Evolutionary conservation across 2,329 filamentous ascomycete genomes (phyloP), one percentile per base, ranked within the genome.

Genomic region (Fusarium sp.): DNA sequence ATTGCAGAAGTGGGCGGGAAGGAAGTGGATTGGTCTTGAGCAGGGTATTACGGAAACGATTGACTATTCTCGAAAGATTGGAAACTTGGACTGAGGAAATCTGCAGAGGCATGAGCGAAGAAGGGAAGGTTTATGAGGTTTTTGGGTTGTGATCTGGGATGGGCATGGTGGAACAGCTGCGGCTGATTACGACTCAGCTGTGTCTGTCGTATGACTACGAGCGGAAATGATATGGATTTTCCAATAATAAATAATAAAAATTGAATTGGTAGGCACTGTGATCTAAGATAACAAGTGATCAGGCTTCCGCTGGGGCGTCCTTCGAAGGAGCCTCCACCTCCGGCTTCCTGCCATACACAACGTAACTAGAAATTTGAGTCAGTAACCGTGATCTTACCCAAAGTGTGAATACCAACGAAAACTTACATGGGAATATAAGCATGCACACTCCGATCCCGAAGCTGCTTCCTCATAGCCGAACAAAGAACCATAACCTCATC

Each of bases 1-100:
- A 8, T 25, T 74, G 6, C 40, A 50, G 20, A 74, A 74, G 8
- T 74, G 72, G 72, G 72, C 72, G 7, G 72, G 63, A 1, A 58
- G 72, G 6, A 46, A 70, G 0, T 73, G 72, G 70, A 67, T 71
- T 0, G 29, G 25, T 2, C 34, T 74, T 3, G 59, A 73, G 16
- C 62, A 34, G 4, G 49, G 47, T 3, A 42, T 74, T 0, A 64
- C 30, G 2, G 71, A 73, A 27, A 62, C 52, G 0, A 58, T 73
- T 24, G 55, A 71, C 4, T 66, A 50, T 20, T 61, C 62, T 1
- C 44, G 25, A 20, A 55, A 66, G 25, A 20, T 62, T 1, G 63
- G 62, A 0, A 66, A 54, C 8, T 18, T 66, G 24, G 63, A 66
- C 10, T 66, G 29, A 34, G 34, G 8, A 15, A 1, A 5, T 32